Evolutionary conservation across 768 basidiomycete genomes (phyloP).

Genomic region (Boletus pseudo-olivaceus): DNA sequence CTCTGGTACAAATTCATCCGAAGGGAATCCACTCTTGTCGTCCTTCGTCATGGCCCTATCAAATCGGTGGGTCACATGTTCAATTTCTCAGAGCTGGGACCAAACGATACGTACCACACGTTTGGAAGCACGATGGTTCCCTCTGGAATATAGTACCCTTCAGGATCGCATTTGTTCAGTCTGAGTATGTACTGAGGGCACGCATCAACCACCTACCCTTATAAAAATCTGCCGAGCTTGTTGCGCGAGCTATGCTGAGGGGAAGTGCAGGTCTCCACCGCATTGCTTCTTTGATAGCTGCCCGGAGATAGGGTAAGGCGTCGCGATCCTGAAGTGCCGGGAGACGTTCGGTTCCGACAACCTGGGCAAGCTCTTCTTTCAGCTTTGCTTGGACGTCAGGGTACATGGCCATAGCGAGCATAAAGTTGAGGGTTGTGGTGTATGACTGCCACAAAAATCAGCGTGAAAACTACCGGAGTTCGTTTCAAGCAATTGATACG

Average conservation of each 20-base stretch:
- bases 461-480: background rate
- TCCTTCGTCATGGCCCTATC: constrained; percentile 17
- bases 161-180: background rate
- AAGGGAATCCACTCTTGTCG: constrained; percentile 13
- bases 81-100: background rate
- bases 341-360: constrained; percentile 45
- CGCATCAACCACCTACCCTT: background rate
- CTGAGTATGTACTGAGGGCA: background rate
- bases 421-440: constrained; percentile 16
- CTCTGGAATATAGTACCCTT: constrained; percentile 12
- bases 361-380: constrained; percentile 49
- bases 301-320: constrained; percentile 50
- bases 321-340: constrained; percentile 34
- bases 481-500: background rate
- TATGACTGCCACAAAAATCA: constrained; percentile 12
- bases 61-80: background rate
- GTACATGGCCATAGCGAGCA: constrained; percentile 16
- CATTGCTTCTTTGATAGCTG: constrained; percentile 34
- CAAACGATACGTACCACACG: constrained; percentile 8
- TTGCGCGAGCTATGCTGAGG: constrained; percentile 13
- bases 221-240: constrained; percentile 7
- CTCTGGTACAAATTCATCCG: constrained; percentile 14
- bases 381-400: constrained; percentile 49
- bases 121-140: constrained; percentile 13
- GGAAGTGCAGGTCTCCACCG: constrained; percentile 10